phyloP scores from a whole-genome alignment of 2,329 filamentous ascomycete species.

The Exutisphaerella laricina region DNA sequence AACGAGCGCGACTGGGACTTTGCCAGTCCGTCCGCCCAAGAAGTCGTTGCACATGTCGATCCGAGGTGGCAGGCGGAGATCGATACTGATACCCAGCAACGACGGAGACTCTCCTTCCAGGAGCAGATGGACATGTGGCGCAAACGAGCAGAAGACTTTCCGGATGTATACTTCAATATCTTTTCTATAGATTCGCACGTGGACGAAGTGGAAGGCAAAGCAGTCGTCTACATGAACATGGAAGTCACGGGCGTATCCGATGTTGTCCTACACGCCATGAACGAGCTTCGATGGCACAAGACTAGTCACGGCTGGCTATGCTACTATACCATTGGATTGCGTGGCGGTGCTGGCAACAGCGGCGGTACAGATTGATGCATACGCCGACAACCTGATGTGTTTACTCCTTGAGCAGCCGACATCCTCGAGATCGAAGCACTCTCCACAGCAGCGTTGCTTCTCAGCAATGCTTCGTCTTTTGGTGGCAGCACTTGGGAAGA shows the following conservation, averaged over 20 bases:
- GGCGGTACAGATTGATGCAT: conserved; percentile 5
- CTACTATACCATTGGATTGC: conserved; percentile 4
- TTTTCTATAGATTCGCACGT: not conserved
- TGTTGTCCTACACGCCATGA: conserved; percentile 6
- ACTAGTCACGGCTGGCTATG: not conserved
- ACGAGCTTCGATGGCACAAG: conserved; percentile 6
- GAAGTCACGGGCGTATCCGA: not conserved
- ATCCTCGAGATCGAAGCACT: no score
- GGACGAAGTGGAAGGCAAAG: conserved; percentile 1
- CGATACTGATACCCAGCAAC: conserved; percentile 5
- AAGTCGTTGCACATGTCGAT: conserved; percentile 1
- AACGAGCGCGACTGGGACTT: conserved; percentile 7
- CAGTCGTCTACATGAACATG: conserved; percentile 6
- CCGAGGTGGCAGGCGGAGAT: conserved; percentile 2
- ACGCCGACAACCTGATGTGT: no score
- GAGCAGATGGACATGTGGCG: conserved; percentile 5
- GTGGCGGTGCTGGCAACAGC: conserved; percentile 3
- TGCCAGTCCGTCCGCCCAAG: not conserved
- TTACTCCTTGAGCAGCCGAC: no score
- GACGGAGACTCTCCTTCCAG: not conserved
- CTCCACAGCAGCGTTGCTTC: no score
- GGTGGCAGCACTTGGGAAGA: no score
- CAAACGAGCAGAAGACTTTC: conserved; percentile 1
- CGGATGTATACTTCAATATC: conserved; percentile 5
- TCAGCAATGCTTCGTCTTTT: no score